phyloP scores from a whole-genome alignment of 2,329 filamentous ascomycete genomes.

The Pseudogymnoascus sp. region DNA sequence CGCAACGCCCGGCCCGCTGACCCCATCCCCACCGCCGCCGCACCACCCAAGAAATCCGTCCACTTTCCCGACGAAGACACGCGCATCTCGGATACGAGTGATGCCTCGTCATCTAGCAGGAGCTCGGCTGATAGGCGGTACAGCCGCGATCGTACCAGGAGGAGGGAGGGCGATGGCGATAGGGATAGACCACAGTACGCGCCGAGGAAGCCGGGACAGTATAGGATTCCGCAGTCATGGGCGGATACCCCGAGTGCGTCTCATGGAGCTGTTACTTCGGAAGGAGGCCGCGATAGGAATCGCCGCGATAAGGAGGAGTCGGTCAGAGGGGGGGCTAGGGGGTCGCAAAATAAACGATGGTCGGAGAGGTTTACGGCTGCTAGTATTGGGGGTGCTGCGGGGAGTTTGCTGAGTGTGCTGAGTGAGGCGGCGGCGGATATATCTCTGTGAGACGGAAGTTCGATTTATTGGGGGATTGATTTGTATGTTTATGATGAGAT shows the following conservation, averaged over 20 bases:
- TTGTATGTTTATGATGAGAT: not conserved
- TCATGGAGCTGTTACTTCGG: not conserved
- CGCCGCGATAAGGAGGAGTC: constrained; percentile 12
- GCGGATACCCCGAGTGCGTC: not conserved
- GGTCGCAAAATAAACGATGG: constrained; percentile 31
- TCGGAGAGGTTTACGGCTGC: constrained; percentile 50
- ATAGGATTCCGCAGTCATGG: not conserved
- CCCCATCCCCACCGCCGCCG: not conserved
- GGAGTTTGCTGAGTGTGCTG: constrained; percentile 49
- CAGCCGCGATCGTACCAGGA: not conserved
- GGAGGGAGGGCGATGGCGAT: constrained; percentile 31
- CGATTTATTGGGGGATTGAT: not conserved
- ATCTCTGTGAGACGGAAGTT: not conserved
- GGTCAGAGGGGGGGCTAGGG: constrained; percentile 32
- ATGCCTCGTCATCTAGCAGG: not conserved
- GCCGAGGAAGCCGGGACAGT: constrained; percentile 5
- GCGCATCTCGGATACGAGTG: not conserved
- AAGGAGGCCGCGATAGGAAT: not conserved
- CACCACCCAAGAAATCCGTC: not conserved
- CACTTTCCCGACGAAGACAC: not conserved
- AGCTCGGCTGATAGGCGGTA: not conserved
- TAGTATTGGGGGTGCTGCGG: constrained; percentile 53
- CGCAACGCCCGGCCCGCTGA: not conserved
- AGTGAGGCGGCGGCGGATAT: constrained; percentile 43
- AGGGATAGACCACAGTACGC: constrained; percentile 28